Evolutionary conservation across 2,329 filamentous ascomycete species (phyloP).

Genomic region (Fusarium subglutinans): DNA sequence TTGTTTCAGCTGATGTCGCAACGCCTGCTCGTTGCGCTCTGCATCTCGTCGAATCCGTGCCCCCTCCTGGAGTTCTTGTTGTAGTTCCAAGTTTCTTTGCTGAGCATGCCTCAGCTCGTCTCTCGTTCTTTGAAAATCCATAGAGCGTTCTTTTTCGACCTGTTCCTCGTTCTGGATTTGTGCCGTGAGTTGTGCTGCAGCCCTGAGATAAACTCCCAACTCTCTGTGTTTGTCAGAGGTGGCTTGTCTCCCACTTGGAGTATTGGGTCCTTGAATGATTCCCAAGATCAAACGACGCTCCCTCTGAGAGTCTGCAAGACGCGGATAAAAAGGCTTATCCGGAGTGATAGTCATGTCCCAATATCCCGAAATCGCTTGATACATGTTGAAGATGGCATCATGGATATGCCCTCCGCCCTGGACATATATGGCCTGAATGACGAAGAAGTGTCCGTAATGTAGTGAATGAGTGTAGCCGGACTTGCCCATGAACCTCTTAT

Average conservation of each 20-base stretch:
- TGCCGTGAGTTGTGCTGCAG: accelerated
- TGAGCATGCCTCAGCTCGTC: background rate
- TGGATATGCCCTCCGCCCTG: no score
- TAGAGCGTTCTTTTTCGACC: background rate
- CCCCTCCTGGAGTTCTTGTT: background rate
- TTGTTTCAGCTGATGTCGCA: no score
- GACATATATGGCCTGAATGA: background rate
- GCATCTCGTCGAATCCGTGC: accelerated
- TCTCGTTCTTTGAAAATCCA: background rate
- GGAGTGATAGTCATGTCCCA: no score
- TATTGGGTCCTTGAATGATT: background rate
- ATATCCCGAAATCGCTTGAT: no score
- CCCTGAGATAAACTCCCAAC: background rate
- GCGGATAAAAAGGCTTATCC: no score
- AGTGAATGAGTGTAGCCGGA: no score
- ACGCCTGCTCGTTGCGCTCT: accelerated
- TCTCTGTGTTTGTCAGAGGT: background rate
- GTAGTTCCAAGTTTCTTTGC: background rate
- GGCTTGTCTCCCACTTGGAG: background rate
- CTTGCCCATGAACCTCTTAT: background rate
- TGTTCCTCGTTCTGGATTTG: background rate
- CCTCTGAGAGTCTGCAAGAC: no score
- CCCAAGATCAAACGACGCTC: no score
- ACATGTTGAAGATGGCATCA: no score
- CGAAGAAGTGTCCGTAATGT: background rate